Percentiles rank a stretch among this genome's conserved stretches.
These are phyloP conservation scores for Aureobasidium melanogenum DNA, from an alignment of 2,329 filamentous ascomycete genomes.

Conservation along the genomic window DNA sequence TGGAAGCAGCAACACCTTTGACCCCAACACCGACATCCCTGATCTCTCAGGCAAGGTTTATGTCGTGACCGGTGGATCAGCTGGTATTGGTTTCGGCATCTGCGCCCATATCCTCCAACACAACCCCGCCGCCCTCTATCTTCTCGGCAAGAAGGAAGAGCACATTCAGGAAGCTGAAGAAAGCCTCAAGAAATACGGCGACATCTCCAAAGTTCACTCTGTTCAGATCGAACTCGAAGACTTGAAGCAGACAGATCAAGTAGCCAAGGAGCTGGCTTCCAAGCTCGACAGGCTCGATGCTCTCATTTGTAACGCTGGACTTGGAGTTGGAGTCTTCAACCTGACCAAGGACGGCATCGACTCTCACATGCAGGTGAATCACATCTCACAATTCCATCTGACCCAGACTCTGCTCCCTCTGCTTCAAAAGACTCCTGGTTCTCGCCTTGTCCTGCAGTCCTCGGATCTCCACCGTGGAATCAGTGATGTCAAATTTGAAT, in stretches of 20 bases:
- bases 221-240: constrained; percentile 40
- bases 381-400: constrained; percentile 42
- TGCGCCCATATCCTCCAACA: constrained; percentile 45
- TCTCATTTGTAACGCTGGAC: constrained; percentile 41
- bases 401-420: constrained; percentile 38
- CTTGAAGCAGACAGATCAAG: constrained; percentile 36
- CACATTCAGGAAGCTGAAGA: constrained; percentile 38
- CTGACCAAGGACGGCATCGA: constrained; percentile 44
- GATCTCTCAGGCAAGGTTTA: constrained; percentile 34
- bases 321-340: constrained; percentile 42
- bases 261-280: constrained; percentile 35
- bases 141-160: constrained; percentile 42
- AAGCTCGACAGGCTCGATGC: constrained; percentile 37
- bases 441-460: constrained; percentile 41
- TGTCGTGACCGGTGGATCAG: constrained; percentile 40
- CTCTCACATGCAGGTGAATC: constrained; percentile 43
- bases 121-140: constrained; percentile 37
- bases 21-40: constrained; percentile 33
- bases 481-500: constrained; percentile 32
- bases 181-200: constrained; percentile 36
- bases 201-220: constrained; percentile 36
- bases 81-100: constrained; percentile 45
- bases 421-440: constrained; percentile 36
- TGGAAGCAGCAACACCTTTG: constrained; percentile 27
- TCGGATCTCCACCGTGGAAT: constrained; percentile 41